phyloP scores from a whole-genome alignment of 2,329 filamentous ascomycete genomes.

The Pseudogymnoascus sp. region DNA sequence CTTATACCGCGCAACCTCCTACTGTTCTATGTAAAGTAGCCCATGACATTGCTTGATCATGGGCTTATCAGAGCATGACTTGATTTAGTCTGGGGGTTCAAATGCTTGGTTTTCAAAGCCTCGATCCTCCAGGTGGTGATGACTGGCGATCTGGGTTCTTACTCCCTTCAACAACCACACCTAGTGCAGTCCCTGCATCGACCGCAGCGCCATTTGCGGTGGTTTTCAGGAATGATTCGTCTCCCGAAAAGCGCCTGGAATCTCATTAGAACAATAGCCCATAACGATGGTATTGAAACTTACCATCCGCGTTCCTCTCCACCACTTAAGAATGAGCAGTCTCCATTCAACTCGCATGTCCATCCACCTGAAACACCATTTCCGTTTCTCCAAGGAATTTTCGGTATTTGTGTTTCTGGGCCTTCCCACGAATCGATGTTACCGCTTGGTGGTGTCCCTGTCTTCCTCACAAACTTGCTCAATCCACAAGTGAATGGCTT shows the following conservation, averaged over 20 bases:
- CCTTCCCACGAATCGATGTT: slow-evolving; percentile 34
- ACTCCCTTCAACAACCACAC: slow-evolving; percentile 30
- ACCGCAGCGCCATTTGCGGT: slow-evolving; percentile 18
- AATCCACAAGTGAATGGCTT: slow-evolving; percentile 76
- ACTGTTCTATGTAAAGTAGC: not conserved
- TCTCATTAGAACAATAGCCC: slow-evolving; percentile 9
- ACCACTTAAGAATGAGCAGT: slow-evolving; percentile 71
- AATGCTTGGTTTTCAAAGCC: slow-evolving; percentile 11
- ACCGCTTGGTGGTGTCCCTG: slow-evolving; percentile 29
- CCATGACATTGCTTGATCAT: not conserved
- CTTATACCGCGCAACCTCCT: not conserved
- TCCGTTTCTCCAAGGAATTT: slow-evolving; percentile 48
- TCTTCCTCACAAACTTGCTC: slow-evolving; percentile 56
- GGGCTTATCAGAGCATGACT: not conserved
- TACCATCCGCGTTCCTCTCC: slow-evolving; percentile 88
- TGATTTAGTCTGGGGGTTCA: not conserved
- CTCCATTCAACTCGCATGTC: slow-evolving; percentile 72
- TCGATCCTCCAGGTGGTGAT: slow-evolving; percentile 10
- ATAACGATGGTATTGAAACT: slow-evolving; percentile 28
- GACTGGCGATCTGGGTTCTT: slow-evolving; percentile 13
- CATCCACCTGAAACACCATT: slow-evolving; percentile 68
- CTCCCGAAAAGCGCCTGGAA: slow-evolving; percentile 46
- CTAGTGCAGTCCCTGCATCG: slow-evolving; percentile 30
- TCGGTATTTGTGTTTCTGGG: slow-evolving; percentile 32
- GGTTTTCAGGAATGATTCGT: slow-evolving; percentile 45